phyloP scores from a whole-genome alignment of 495 filamentous ascomycete genomes.

The Apiosordaria backusii region DNA sequence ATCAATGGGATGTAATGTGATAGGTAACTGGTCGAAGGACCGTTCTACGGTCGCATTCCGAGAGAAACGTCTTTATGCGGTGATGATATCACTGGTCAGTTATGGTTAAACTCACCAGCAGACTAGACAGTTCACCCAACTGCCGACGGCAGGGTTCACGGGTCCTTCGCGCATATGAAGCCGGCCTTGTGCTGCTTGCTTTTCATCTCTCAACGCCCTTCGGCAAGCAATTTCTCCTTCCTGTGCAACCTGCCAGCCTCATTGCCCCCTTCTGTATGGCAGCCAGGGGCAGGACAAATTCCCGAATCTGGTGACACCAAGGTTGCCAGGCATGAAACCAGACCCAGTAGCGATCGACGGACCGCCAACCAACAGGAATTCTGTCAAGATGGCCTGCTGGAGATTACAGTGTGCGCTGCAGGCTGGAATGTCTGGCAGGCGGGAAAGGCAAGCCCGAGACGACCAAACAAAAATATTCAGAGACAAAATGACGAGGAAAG shows the following conservation, averaged over 20 bases:
- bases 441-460: background rate
- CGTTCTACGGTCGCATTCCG: background rate
- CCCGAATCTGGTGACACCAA: background rate
- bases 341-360: conserved; percentile 16
- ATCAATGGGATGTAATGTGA: too few species aligned
- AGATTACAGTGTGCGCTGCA: too few species aligned
- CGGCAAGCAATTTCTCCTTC: background rate
- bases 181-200: too few species aligned
- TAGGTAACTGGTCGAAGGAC: too few species aligned
- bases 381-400: too few species aligned
- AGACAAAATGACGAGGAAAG: conserved; percentile 3
- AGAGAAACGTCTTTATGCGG: background rate
- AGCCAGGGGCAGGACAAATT: background rate
- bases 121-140: background rate
- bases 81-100: background rate
- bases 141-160: conserved; percentile 10
- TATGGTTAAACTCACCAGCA: background rate
- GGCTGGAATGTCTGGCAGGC: background rate
- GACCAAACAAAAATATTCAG: background rate
- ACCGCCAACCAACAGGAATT: conserved; percentile 8
- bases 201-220: background rate
- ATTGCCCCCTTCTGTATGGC: too few species aligned
- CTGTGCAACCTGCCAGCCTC: background rate
- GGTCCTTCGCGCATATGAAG: conserved; percentile 6
- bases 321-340: conserved; percentile 6